Base-by-base conservation (phyloP, 2,329 filamentous ascomycete genomes). In the Atkinsonella hypoxylon region DNA sequence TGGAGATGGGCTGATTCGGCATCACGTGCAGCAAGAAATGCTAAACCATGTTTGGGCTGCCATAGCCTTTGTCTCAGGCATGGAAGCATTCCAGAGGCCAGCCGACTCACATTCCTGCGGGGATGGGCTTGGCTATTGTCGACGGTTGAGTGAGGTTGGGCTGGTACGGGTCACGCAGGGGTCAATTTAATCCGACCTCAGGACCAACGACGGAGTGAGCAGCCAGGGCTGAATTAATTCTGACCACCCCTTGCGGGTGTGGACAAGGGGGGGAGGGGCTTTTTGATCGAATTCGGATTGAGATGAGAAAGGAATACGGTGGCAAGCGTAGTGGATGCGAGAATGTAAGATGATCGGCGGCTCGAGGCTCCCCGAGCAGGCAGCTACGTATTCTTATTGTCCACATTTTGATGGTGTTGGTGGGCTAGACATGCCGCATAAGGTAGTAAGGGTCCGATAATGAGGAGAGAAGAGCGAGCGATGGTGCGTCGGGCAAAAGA, bases 41-140 rank as follows among this genome's bases (percentile, higher is more conserved):
- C 56, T 56, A 53, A 26, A 51, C 54, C 55, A 55, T 58, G 59
- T 60, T 59, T 56, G 53, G 58, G 26, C 48, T 55, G 52, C 54
- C 54, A 59, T 64, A 61, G 62, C 61, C 62, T 62, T 65, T 68
- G 66, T 68, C 65, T 67, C 64, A 65, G 59, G 53, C 55, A 47
- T 48, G 54, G 50, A 32, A 56, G 51, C 64, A 67, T 67, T 67
- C 65, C 65, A 65, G 53, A 57, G 56, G 54, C 49, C 45, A 52
- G 53, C 57, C 53, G 54, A 52, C 49, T 52, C 41, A 51, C 62
- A 65, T 65, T 64, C 62, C 60, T 54, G 54, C 48, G 51, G 51
- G 47, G 51, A 48, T 40, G 43, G 39, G 49, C 49, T 47, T 50
- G 50, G 52, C 52, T 63, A 68, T 68, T 68, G 64, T 68, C 59